Base-by-base conservation (phyloP, 169 alveolate genomes). In the Plasmodium vinckei region DNA sequence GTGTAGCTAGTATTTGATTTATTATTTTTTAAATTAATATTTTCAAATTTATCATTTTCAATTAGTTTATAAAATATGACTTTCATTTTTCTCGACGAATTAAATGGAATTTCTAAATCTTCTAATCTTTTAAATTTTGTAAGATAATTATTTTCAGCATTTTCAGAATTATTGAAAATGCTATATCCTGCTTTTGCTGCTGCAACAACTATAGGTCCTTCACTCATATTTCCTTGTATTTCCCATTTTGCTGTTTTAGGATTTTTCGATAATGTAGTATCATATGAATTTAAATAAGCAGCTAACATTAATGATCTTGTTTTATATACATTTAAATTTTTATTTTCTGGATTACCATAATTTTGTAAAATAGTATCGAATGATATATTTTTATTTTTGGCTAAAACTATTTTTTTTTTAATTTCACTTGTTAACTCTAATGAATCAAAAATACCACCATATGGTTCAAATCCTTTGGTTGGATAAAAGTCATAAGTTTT, bases 211-310 rank as follows among this genome's bases (percentile, higher is more conserved):
- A 96, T 87, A 2, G 98, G 97, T 13, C 97, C 97, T 77, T 96
- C 98, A 51, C 97, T 95, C 98, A 96, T 96, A 91, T 96, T 96
- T 5, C 98, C 98, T 49, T 89, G 92, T 21, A 95, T 92, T 13
- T 70, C 61, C 95, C 95, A 95, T 39, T 87, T 87, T 5, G 91
- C 90, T 21, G 93, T 70, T 46, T 86, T 87, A 54, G 92, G 60
- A 82, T 94, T 96, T 56, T 82, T 72, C 15, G 71, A 88, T 44
- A 96, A 82, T 21, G 88, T 92, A 6, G 98, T 95, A 67, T 94
- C 95, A 53, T 96, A 89, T 17, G 97, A 95, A 91, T 96, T 96
- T 73, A 96, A 89, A 87, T 90, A 94, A 1, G 97, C 97, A 12
- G 98, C 94, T 15, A 94, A 47, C 94, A 96, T 88, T 51, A 88